Evolutionary conservation across 2,329 filamentous ascomycete genomes (phyloP).

Genomic region (Endocalyx cinctus): DNA sequence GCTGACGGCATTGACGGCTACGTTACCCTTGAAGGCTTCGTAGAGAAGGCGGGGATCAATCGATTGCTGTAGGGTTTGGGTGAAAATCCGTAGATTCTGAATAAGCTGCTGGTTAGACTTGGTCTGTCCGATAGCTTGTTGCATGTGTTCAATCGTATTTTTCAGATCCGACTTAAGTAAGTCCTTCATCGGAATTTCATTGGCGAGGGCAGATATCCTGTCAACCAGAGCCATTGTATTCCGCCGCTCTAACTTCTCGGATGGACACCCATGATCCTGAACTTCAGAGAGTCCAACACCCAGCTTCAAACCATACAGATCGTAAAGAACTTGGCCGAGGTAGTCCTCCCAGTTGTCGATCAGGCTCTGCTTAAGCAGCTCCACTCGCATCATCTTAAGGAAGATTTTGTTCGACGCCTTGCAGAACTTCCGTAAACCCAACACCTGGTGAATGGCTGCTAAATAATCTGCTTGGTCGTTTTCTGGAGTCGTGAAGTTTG

Average conservation of each 20-base stretch:
- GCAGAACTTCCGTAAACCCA: conserved; percentile 82
- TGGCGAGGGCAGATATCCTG: conserved; percentile 75
- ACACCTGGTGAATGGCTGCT: conserved; percentile 73
- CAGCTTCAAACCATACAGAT: conserved; percentile 77
- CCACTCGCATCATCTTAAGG: conserved; percentile 81
- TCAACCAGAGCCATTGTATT: conserved; percentile 80
- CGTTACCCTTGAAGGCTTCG: conserved; percentile 72
- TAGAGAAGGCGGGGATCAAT: conserved; percentile 79
- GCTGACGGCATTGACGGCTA: conserved; percentile 66
- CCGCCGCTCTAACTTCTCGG: conserved; percentile 72
- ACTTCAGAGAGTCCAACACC: conserved; percentile 62
- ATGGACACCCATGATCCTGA: conserved; percentile 73
- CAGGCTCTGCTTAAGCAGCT: conserved; percentile 71
- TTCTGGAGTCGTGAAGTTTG: conserved; percentile 60
- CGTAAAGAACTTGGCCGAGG: conserved; percentile 77
- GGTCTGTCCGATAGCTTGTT: conserved; percentile 74
- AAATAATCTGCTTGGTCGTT: conserved; percentile 76
- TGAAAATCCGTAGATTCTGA: conserved; percentile 83
- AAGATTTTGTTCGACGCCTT: conserved; percentile 82
- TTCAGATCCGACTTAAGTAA: conserved; percentile 88
- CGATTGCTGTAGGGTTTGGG: conserved; percentile 74
- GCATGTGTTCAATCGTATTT: conserved; percentile 86
- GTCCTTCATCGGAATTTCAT: conserved; percentile 83
- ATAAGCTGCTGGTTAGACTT: conserved; percentile 76
- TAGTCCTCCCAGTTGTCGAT: conserved; percentile 83